phyloP scores from a whole-genome alignment of 305 asterid genomes.

The Coffea humblotiana region DNA sequence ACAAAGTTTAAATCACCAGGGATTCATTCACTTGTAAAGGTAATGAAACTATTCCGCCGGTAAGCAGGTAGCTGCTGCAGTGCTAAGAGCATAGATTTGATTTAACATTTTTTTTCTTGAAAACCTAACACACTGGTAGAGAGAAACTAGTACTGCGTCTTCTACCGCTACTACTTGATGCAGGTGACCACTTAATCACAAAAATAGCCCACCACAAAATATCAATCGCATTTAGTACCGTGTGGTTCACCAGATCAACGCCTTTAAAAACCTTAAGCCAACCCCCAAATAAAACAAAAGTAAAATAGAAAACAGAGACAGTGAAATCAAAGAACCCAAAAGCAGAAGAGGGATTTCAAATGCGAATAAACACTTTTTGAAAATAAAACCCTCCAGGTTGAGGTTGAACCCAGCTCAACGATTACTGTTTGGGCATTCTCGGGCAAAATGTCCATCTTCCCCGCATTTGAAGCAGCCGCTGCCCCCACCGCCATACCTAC shows the following conservation, averaged over 20 bases:
- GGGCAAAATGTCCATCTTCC: slow-evolving; percentile 34
- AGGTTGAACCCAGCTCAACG: slow-evolving; percentile 11
- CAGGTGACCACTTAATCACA: slow-evolving; percentile 10
- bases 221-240: not conserved
- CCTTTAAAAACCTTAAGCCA: not conserved
- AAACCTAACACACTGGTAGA: not conserved
- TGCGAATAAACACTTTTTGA: slow-evolving; percentile 8
- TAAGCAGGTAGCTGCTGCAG: not conserved
- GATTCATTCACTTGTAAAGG: not conserved
- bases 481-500: not conserved
- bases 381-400: not conserved
- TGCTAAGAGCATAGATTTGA: not conserved
- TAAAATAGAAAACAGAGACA: not conserved
- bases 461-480: slow-evolving; percentile 39
- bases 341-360: not conserved
- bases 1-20: slow-evolving; percentile 1
- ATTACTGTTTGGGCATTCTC: slow-evolving; percentile 28
- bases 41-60: not conserved
- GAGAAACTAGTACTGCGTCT: not conserved
- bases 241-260: slow-evolving; percentile 19
- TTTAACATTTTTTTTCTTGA: not conserved
- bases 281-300: not conserved
- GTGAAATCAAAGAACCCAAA: not conserved
- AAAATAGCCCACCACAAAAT: slow-evolving; percentile 2
- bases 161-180: not conserved